A percentile compares a stretch with the other conserved stretches of the same genome.
phyloP scores from a whole-genome alignment of 2,329 filamentous ascomycete species.

The Calonectria pseudoreteaudii region DNA sequence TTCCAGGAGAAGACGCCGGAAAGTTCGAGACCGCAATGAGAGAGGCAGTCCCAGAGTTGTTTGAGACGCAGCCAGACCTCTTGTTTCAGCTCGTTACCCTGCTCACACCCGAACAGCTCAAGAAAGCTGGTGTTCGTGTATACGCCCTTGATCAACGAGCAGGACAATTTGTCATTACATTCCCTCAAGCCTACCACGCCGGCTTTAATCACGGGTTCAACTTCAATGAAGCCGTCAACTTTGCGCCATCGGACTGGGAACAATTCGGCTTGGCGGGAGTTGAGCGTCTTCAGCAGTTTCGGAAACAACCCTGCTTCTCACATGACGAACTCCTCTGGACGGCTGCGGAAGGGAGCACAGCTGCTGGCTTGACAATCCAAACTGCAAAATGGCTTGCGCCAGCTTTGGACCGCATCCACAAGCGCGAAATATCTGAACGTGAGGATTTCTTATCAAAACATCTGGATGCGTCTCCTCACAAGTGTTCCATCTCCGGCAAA shows the following conservation, averaged over 20 bases:
- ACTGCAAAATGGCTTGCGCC: slow-evolving; percentile 96
- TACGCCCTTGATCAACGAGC: slow-evolving; percentile 96
- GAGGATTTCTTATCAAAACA: slow-evolving; percentile 77
- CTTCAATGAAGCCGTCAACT: slow-evolving; percentile 99
- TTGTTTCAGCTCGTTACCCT: slow-evolving; percentile 98
- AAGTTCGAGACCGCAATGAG: slow-evolving; percentile 97
- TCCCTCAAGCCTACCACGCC: slow-evolving; percentile 96
- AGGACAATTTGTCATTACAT: slow-evolving; percentile 95
- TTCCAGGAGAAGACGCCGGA: slow-evolving; percentile 91
- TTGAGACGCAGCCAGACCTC: slow-evolving; percentile 95
- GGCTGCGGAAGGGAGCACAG: slow-evolving; percentile 82
- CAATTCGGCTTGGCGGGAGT: slow-evolving; percentile 89
- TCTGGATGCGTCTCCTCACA: slow-evolving; percentile 64
- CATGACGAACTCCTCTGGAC: slow-evolving; percentile 96
- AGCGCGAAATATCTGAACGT: slow-evolving; percentile 78
- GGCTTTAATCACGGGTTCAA: slow-evolving; percentile 99
- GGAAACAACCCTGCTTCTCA: slow-evolving; percentile 94
- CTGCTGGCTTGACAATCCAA: slow-evolving; percentile 75
- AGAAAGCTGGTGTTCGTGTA: slow-evolving; percentile 91
- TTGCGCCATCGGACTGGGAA: slow-evolving; percentile 95
- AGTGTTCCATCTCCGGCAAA: slow-evolving; percentile 59
- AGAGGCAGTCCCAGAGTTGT: slow-evolving; percentile 93
- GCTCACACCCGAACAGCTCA: slow-evolving; percentile 90
- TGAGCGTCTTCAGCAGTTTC: slow-evolving; percentile 85
- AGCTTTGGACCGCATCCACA: slow-evolving; percentile 82